A percentile compares a stretch with the other conserved stretches of the same genome.
phyloP scores from a whole-genome alignment of 2,329 filamentous ascomycete genomes.

The Bretziella fagacearum region DNA sequence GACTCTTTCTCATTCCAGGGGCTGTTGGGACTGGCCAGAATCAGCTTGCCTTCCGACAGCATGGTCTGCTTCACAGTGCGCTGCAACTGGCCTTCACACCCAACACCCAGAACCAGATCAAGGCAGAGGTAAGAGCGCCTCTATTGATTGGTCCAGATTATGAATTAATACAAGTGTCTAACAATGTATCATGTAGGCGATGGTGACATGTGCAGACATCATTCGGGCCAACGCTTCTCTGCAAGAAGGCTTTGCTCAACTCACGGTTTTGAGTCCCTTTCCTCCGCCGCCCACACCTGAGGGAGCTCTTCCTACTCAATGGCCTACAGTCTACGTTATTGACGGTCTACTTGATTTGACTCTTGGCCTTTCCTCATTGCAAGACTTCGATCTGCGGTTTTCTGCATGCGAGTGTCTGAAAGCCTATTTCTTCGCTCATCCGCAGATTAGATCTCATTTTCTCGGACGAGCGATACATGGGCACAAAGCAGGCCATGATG shows the following conservation, averaged over 20 bases:
- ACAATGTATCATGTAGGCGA: slow-evolving; percentile 45
- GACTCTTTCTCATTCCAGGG: slow-evolving; percentile 70
- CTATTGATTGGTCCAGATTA: too few species aligned
- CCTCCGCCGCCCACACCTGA: slow-evolving; percentile 18
- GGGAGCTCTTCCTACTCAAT: background rate
- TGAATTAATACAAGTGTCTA: background rate
- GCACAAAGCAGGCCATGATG: slow-evolving; percentile 57
- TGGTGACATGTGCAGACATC: slow-evolving; percentile 72
- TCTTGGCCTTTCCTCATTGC: slow-evolving; percentile 47
- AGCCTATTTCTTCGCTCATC: slow-evolving; percentile 74
- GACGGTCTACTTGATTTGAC: slow-evolving; percentile 78
- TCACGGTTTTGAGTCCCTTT: slow-evolving; percentile 44
- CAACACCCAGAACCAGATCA: slow-evolving; percentile 56
- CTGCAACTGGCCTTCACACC: slow-evolving; percentile 68
- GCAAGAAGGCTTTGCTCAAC: slow-evolving; percentile 78
- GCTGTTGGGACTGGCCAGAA: slow-evolving; percentile 67
- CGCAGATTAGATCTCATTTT: slow-evolving; percentile 71
- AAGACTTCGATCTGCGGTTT: slow-evolving; percentile 62
- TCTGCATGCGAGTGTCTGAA: slow-evolving; percentile 83
- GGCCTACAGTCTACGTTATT: slow-evolving; percentile 66
- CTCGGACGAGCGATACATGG: slow-evolving; percentile 77
- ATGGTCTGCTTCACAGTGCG: slow-evolving; percentile 61
- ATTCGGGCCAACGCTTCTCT: slow-evolving; percentile 65
- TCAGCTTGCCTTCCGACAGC: slow-evolving; percentile 70
- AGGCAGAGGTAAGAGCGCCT: slow-evolving; percentile 53